phyloP scores from a whole-genome alignment of 1,284 basidiomycete species.

The Kalmanozyma brasiliensis region DNA sequence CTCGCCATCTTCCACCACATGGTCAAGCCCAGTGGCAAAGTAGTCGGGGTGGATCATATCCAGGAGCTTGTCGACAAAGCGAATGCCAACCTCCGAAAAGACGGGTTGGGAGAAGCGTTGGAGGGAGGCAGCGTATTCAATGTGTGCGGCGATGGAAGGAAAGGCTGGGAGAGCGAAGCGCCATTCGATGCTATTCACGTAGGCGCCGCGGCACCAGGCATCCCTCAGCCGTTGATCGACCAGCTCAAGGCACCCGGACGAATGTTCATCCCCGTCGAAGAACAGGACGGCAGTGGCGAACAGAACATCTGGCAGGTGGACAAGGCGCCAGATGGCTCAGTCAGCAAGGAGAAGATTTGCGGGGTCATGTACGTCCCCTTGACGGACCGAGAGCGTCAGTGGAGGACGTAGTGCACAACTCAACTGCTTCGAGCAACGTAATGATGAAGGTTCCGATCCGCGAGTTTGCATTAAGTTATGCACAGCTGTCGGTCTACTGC shows the following conservation, averaged over 20 bases:
- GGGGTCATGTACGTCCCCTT: conserved; percentile 73
- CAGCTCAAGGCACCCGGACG: conserved; percentile 82
- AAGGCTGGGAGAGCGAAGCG: conserved; percentile 70
- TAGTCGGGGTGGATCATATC: conserved; percentile 93
- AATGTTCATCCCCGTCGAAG: conserved; percentile 93
- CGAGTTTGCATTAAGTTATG: background rate
- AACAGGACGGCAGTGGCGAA: conserved; percentile 44
- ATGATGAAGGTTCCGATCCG: too few relatives aligned
- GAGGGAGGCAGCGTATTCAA: conserved; percentile 75
- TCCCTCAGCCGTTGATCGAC: conserved; percentile 78
- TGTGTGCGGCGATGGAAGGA: conserved; percentile 78
- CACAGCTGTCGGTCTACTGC: conserved; percentile 2
- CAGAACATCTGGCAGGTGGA: conserved; percentile 59
- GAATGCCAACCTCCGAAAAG: conserved; percentile 75
- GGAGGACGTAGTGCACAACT: conserved; percentile 8
- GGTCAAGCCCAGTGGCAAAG: conserved; percentile 69
- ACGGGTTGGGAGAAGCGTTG: conserved; percentile 75
- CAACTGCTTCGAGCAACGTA: too few relatives aligned
- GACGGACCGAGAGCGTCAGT: conserved; percentile 54
- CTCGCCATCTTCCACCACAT: conserved; percentile 65
- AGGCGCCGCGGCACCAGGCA: conserved; percentile 78
- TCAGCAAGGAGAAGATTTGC: conserved; percentile 78
- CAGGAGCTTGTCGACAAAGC: conserved; percentile 72
- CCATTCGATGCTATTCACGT: conserved; percentile 93
- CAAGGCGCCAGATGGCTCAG: conserved; percentile 76